Base-by-base conservation (phyloP, 2,329 filamentous ascomycete genomes). In the Elsinoe perseae region DNA sequence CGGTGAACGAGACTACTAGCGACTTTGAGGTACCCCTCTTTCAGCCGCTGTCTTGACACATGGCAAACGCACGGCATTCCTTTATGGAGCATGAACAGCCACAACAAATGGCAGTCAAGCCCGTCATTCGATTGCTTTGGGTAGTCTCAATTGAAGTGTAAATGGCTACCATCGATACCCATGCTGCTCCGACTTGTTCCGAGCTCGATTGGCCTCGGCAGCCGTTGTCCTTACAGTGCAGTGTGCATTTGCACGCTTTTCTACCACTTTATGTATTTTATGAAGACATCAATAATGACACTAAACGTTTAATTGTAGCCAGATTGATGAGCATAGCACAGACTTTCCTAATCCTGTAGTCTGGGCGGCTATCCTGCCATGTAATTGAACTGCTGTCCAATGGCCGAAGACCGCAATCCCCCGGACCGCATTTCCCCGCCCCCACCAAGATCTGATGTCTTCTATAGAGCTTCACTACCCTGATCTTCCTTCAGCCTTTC, bases 1-100 rank as follows among this genome's bases (percentile, higher is more conserved):
- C 21, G 59, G 57, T n/a, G 57, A 61, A 46, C 46, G 57, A 38
- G 57, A 58, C 30, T 57, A 59, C 21, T 60, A 55, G 48, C 30
- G 18, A 36, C 18, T 20, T 25, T n/a, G 20, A 36, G 48, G 38
- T 52, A 52, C 48, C 48, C 48, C 30, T 32, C n/a, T 36, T 52
- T 36, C 48, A n/a, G 30, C 18, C 12, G 5, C 23, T 52, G 28
- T 38, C 30, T 34, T 23, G 12, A 14, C n/a, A 36, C 3, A 14
- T 14, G 4, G 32, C 10, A 36, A 4, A 14, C 40, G 40, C 40
- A 43, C 18, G 5, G 4, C 16, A 8, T 7, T 14, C 4, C n/a
- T 18, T 9, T 3, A 43, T 3, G 16, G 3, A 10, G 40, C 40
- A 43, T 20, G 5, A 20, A 14, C 32, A 36, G 32, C 5, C 32